Conservation (phyloP, 2,329 filamentous ascomycete species). For the Calonectria honghensis region DNA sequence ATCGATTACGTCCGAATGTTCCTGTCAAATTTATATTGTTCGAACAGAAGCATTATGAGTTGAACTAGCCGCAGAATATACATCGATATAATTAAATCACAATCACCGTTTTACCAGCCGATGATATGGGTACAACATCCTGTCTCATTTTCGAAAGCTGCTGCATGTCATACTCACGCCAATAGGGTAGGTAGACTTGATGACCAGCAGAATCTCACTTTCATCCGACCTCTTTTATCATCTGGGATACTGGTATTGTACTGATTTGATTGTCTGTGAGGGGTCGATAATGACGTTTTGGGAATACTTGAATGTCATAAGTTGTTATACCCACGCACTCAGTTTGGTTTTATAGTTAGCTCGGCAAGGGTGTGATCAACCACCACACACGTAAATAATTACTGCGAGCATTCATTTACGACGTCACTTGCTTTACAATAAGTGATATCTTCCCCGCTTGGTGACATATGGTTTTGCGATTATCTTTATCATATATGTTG, state of each 20-base stretch:
- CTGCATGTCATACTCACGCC: not conserved
- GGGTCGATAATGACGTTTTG: not conserved
- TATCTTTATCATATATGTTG: not conserved
- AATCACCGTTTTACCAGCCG: not conserved
- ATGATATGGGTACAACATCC: not conserved
- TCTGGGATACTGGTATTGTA: not conserved
- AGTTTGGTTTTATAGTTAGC: not conserved
- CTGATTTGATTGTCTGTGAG: not conserved
- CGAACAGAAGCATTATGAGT: not conserved
- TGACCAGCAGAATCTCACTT: not conserved
- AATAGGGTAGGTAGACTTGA: not conserved
- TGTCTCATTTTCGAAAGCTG: not conserved
- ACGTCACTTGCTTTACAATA: not conserved
- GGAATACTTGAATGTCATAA: not conserved
- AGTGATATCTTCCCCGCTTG: no score
- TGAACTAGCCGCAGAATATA: not conserved
- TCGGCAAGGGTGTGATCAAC: not conserved
- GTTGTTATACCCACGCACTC: not conserved
- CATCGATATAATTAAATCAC: not conserved
- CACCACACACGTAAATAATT: not conserved
- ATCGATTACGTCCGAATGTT: not conserved
- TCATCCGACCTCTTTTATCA: not conserved
- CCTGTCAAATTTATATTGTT: not conserved
- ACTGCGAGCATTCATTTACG: not conserved
- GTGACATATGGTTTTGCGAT: not conserved